Conservation (phyloP, 169 alveolate genomes). For the Cyclospora cayetanensis region DNA sequence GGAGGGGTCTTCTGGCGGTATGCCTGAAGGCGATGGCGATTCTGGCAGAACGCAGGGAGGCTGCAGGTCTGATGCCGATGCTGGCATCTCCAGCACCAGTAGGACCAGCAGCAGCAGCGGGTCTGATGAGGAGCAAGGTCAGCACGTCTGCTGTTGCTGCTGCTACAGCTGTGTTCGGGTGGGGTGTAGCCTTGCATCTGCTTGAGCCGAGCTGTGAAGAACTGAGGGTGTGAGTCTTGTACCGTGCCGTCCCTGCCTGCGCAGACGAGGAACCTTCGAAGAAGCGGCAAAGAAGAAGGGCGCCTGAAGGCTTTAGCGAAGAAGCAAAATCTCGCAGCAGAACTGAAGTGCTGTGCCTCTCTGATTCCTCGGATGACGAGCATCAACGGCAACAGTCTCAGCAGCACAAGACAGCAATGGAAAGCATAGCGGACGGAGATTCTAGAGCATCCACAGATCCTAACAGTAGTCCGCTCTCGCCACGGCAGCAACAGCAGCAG, state of each 20-base stretch:
- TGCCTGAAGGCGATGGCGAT: no score
- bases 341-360: neutral
- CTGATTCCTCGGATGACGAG: neutral
- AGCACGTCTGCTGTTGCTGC: neutral
- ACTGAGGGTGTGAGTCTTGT: no score
- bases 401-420: neutral
- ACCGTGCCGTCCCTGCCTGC: no score
- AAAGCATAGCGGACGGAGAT: neutral
- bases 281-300: conserved; percentile 42
- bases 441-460: conserved; percentile 13
- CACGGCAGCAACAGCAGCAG: conserved; percentile 46
- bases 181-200: no score
- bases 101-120: conserved; percentile 42
- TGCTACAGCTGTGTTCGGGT: neutral
- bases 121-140: neutral
- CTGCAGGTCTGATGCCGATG: conserved; percentile 2
- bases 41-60: no score
- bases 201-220: no score
- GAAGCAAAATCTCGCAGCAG: neutral
- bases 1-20: no score
- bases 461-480: neutral
- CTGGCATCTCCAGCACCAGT: neutral
- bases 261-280: conserved; percentile 17
- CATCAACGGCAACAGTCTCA: conserved; percentile 10
- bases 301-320: neutral